phyloP scores from a whole-genome alignment of 352 stramenopile genomes.

The Aphanomyces cochlioides region DNA sequence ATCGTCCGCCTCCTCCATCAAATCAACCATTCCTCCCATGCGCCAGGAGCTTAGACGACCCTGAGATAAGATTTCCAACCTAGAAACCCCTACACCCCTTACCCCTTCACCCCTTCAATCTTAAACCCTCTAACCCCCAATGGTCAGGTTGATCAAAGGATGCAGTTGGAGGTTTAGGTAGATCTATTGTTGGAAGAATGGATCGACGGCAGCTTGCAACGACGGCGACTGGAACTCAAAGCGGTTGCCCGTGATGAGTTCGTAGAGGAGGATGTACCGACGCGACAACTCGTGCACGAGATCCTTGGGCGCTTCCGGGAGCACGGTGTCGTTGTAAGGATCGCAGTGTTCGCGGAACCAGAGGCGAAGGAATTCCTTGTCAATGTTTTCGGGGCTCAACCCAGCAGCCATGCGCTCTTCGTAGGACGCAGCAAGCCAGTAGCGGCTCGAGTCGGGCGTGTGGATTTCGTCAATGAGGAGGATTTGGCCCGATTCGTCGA shows the following conservation, averaged over 20 bases:
- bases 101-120: too few species aligned
- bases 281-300: constrained; percentile 95
- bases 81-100: too few species aligned
- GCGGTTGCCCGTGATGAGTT: constrained; percentile 96
- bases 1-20: neutral
- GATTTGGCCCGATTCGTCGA: constrained; percentile 85
- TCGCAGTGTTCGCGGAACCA: constrained; percentile 98
- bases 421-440: constrained; percentile 89
- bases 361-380: constrained; percentile 99
- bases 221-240: constrained; percentile 82
- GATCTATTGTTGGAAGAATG: constrained; percentile 3
- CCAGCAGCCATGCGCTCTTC: constrained; percentile 79
- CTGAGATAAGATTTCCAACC: too few species aligned
- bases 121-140: too few species aligned
- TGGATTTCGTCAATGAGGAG: constrained; percentile 98
- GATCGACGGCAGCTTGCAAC: constrained; percentile 17
- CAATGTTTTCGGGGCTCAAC: constrained; percentile 97
- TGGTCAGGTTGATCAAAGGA: too few species aligned
- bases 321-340: constrained; percentile 94
- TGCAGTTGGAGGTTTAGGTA: too few species aligned
- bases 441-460: constrained; percentile 96
- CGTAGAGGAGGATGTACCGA: constrained; percentile 98
- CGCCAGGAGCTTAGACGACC: too few species aligned
- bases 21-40: too few species aligned
- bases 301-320: constrained; percentile 95